phyloP scores from a whole-genome alignment of 495 filamentous ascomycete genomes.

The Friedmanniomyces simplex region DNA sequence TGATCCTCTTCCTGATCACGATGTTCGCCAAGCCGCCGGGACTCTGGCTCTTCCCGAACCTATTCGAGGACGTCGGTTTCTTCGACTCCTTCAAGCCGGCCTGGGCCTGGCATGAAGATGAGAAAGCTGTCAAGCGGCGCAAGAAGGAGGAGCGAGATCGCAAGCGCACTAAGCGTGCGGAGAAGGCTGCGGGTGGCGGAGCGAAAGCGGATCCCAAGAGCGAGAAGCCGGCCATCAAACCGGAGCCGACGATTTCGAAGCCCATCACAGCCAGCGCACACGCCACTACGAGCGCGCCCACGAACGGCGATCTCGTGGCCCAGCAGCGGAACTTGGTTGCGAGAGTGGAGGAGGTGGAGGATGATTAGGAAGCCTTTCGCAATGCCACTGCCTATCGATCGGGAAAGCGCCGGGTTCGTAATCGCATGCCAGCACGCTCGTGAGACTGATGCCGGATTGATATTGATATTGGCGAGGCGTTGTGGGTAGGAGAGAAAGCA shows the following conservation, averaged over 20 bases:
- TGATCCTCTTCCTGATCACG: constrained; percentile 90
- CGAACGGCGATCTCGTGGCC: background rate
- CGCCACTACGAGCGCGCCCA: too few relatives aligned
- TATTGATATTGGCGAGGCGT: too few relatives aligned
- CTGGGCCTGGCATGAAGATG: constrained; percentile 95
- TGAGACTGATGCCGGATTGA: too few relatives aligned
- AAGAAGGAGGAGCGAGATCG: constrained; percentile 22
- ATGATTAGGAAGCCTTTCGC: constrained; percentile 11
- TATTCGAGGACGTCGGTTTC: constrained; percentile 98
- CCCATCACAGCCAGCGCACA: constrained; percentile 4
- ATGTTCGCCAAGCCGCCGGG: constrained; percentile 77
- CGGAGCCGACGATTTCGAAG: constrained; percentile 2
- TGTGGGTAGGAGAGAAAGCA: too few relatives aligned
- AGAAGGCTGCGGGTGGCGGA: constrained; percentile 10
- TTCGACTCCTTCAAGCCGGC: constrained; percentile 93
- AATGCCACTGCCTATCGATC: background rate
- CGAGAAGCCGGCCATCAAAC: background rate
- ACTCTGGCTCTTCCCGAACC: constrained; percentile 93
- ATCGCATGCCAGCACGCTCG: too few relatives aligned
- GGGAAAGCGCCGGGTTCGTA: background rate
- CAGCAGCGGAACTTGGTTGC: constrained; percentile 18
- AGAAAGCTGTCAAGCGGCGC: constrained; percentile 21
- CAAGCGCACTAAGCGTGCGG: constrained; percentile 19
- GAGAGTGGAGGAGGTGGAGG: constrained; percentile 24
- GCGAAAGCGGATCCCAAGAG: constrained; percentile 1